Base-by-base conservation (phyloP, 2,329 filamentous ascomycete species). In the Elsinoe perseae region DNA sequence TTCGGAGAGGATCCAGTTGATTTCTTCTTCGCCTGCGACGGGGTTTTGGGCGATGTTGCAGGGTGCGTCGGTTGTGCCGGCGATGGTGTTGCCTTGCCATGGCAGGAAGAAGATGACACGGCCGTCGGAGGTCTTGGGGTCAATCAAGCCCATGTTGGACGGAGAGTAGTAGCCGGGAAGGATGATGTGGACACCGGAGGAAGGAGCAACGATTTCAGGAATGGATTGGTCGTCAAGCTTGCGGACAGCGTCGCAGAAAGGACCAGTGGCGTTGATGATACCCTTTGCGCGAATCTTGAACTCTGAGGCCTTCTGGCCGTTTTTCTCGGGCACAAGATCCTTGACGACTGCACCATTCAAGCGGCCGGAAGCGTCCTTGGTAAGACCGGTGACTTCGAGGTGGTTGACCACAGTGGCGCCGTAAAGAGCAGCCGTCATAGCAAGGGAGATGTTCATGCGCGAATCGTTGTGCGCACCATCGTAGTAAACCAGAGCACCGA, bases 391-490 rank as follows among this genome's bases (percentile, higher is more conserved):
- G 55, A 95, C 87, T 69, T 93, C 87, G 65, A 89, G 75, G 71
- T 95, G 87, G 71, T 92, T 95, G 58, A 89, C 81, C 36, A 93
- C 81, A 3, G 87, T 95, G 56, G 84, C 82, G 28, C 89, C 89
- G 68, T 93, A 95, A 42, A 95, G 75, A n/a, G 89, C 87, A 56
- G 89, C 88, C 16, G 89, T 95, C 82, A 92, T 88, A 18, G 87
- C 89, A 57, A 95, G 77, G 7, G 87, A 91, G 25, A 93, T 86
- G 67, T 95, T 95, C 89, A 95, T 95, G 50, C 89, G 82, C 18
- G 89, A 93, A 70, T 95, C 89, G 67, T 95, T 95, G 73, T 95
- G 89, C 27, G 87, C 88, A 64, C 89, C 89, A 73, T 95, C 89
- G 69, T 95, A 95, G 76, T 95, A 95, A 21, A 95, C 89, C 65